Evolutionary conservation across 306 rosid genomes (phyloP).

Genomic region (Ochetophila trinervis): DNA sequence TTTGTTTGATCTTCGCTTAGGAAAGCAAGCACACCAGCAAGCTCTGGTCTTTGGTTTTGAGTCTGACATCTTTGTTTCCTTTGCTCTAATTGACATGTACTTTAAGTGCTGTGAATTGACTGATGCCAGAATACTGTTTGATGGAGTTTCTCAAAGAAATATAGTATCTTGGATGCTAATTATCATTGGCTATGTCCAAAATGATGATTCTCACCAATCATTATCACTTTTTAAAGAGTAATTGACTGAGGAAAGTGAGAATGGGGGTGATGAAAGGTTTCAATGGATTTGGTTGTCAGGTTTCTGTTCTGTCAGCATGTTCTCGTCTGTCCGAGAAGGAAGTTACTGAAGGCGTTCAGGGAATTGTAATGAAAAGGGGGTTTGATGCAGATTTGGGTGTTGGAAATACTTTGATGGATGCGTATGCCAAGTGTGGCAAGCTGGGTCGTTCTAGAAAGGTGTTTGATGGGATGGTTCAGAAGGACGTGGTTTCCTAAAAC

Average conservation of each 20-base stretch:
- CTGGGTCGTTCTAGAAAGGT: conserved; percentile 51
- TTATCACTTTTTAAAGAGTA: conserved; percentile 59
- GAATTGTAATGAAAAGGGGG: conserved; percentile 63
- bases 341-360: conserved; percentile 59
- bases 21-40: conserved; percentile 71
- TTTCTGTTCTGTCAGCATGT: conserved; percentile 70
- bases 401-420: conserved; percentile 85
- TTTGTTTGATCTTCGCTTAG: conserved; percentile 58
- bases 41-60: conserved; percentile 64
- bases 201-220: conserved; percentile 37
- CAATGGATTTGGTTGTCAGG: conserved; percentile 53
- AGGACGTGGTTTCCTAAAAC: conserved; percentile 80
- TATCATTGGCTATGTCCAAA: conserved; percentile 62
- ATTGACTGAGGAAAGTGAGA: conserved; percentile 43
- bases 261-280: conserved; percentile 24
- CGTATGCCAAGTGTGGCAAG: conserved; percentile 79
- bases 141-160: conserved; percentile 57
- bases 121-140: conserved; percentile 65
- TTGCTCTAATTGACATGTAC: conserved; percentile 78
- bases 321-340: conserved; percentile 49
- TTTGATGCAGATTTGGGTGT: conserved; percentile 48
- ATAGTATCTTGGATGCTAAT: conserved; percentile 84
- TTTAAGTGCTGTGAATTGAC: conserved; percentile 52
- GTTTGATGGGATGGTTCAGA: conserved; percentile 67
- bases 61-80: conserved; percentile 62